phyloP scores from a whole-genome alignment of 208 protist species.

The Trypanosoma boissoni region DNA sequence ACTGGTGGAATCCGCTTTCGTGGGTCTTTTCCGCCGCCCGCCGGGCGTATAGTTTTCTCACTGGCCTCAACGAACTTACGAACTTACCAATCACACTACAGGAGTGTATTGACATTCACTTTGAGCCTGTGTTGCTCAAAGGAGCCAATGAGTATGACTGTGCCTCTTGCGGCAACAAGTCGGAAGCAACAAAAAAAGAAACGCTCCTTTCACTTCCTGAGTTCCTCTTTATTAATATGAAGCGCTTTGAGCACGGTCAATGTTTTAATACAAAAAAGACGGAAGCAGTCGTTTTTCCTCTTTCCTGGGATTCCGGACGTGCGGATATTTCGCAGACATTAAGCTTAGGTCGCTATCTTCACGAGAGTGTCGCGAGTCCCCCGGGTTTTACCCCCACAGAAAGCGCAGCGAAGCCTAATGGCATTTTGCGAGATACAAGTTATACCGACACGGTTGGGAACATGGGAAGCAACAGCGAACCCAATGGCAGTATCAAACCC shows the following conservation, averaged over 20 bases:
- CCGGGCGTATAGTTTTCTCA: constrained; percentile 19
- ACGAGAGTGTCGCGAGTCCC: constrained; percentile 27
- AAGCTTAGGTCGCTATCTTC: constrained; percentile 57
- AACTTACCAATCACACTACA: constrained; percentile 70
- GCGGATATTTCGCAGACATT: constrained; percentile 39
- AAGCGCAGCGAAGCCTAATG: no score
- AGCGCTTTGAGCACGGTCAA: constrained; percentile 70
- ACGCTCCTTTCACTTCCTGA: constrained; percentile 73
- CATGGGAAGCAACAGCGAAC: no score
- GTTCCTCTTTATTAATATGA: constrained; percentile 86
- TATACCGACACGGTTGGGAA: no score
- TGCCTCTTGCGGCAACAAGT: constrained; percentile 52
- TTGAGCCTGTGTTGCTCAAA: constrained; percentile 57
- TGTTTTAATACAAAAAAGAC: constrained; percentile 84
- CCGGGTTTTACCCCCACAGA: neutral
- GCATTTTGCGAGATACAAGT: constrained; percentile 4
- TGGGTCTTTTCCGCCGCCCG: constrained; percentile 23
- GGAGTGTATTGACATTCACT: constrained; percentile 89
- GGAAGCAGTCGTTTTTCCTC: constrained; percentile 77
- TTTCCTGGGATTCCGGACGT: constrained; percentile 45
- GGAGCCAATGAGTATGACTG: constrained; percentile 81
- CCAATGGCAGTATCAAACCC: no score
- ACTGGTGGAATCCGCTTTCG: constrained; percentile 66
- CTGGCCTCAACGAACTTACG: constrained; percentile 25
- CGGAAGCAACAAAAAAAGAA: constrained; percentile 76